Percentiles rank a stretch among this genome's conserved stretches.
These are phyloP conservation scores for Penicillium bialowiezense DNA, from an alignment of 495 filamentous ascomycete genomes.

Conservation along the genomic window DNA sequence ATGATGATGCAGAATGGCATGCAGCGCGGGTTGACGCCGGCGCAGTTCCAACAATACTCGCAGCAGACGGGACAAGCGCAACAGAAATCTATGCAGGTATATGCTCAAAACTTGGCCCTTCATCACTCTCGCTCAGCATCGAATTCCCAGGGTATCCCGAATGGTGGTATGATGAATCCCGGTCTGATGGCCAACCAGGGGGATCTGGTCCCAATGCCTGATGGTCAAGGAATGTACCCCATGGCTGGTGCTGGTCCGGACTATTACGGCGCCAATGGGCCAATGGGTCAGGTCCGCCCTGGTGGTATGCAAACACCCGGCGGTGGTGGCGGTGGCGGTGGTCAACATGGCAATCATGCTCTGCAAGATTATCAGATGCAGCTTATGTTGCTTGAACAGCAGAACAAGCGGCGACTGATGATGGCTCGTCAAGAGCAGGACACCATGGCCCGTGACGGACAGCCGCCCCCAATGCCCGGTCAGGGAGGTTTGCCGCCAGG, in stretches of 20 bases:
- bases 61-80: slow-evolving; percentile 56
- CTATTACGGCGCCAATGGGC: slow-evolving; percentile 64
- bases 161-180: slow-evolving; percentile 55
- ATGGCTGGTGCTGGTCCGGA: slow-evolving; percentile 41
- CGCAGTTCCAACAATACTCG: slow-evolving; percentile 74
- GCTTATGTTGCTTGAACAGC: slow-evolving; percentile 96
- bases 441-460: slow-evolving; percentile 62
- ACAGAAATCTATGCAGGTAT: slow-evolving; percentile 80
- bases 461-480: slow-evolving; percentile 53
- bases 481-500: slow-evolving; percentile 56
- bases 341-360: slow-evolving; percentile 76
- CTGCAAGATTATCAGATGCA: slow-evolving; percentile 99
- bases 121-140: slow-evolving; percentile 64
- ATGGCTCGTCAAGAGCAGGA: slow-evolving; percentile 98
- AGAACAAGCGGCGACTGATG: slow-evolving; percentile 95
- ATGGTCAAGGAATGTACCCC: slow-evolving; percentile 55
- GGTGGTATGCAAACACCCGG: slow-evolving; percentile 52
- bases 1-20: slow-evolving; percentile 76
- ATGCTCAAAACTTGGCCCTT: slow-evolving; percentile 77
- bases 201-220: slow-evolving; percentile 77
- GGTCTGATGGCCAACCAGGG: slow-evolving; percentile 63
- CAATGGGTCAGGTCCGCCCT: slow-evolving; percentile 54
- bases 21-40: slow-evolving; percentile 65
- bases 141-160: slow-evolving; percentile 70
- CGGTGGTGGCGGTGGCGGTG: slow-evolving; percentile 33